Percentiles rank a stretch among this genome's conserved stretches.
Evolutionary conservation across 305 asterid species (phyloP).

Genomic region (Euphrasia arctica): DNA sequence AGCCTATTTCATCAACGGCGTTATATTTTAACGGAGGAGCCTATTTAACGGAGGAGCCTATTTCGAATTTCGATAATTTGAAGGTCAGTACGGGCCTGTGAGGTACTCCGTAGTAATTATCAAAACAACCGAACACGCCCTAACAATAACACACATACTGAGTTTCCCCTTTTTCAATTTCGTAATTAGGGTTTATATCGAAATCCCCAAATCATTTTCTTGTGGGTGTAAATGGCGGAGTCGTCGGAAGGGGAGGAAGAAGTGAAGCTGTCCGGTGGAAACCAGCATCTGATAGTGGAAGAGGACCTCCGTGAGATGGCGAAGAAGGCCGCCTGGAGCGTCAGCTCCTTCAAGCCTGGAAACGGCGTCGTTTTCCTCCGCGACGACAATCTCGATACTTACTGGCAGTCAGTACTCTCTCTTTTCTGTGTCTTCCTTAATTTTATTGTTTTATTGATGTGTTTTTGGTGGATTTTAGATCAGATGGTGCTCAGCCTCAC

Average conservation of each 20-base stretch:
- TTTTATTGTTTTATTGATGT: not conserved
- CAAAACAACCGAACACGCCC: too few species aligned
- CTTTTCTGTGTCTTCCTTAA: not conserved
- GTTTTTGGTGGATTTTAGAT: conserved; percentile 35
- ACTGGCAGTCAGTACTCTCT: conserved; percentile 57
- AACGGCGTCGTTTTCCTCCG: conserved; percentile 60
- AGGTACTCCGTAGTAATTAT: too few species aligned
- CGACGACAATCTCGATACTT: conserved; percentile 73
- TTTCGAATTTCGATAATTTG: too few species aligned
- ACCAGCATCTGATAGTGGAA: conserved; percentile 47
- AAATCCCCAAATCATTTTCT: conserved; percentile 1
- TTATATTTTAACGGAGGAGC: too few species aligned
- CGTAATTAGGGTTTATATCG: conserved; percentile 21
- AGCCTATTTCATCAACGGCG: too few species aligned
- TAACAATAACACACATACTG: too few species aligned
- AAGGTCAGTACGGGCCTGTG: too few species aligned
- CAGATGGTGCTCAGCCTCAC: conserved; percentile 90
- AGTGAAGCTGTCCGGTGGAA: conserved; percentile 66
- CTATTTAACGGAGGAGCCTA: too few species aligned
- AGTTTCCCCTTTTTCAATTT: not conserved
- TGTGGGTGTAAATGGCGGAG: conserved; percentile 45
- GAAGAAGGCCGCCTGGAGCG: conserved; percentile 80
- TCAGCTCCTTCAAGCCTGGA: conserved; percentile 80
- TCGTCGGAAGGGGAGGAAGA: conserved; percentile 72
- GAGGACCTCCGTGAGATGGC: conserved; percentile 74